Evolutionary conservation across 2,329 filamentous ascomycete genomes (phyloP).

Genomic region (Curvularia sp.): DNA sequence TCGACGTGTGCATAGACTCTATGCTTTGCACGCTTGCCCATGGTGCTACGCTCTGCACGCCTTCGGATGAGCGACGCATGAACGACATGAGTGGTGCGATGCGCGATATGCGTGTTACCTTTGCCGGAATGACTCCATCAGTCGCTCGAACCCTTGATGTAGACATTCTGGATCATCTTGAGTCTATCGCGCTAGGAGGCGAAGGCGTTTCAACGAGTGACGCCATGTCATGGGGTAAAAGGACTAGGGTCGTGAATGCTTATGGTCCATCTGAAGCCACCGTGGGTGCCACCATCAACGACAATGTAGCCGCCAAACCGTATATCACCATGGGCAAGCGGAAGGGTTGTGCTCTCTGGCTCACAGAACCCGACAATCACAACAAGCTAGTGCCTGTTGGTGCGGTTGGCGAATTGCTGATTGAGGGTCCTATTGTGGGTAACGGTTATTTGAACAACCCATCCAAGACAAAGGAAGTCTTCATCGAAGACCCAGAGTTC

Average conservation of each 20-base stretch:
- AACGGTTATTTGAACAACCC: conserved; percentile 49
- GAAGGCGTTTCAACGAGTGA: conserved; percentile 46
- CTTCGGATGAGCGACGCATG: conserved; percentile 56
- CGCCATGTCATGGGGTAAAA: conserved; percentile 54
- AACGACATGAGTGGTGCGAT: conserved; percentile 56
- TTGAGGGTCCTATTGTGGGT: conserved; percentile 63
- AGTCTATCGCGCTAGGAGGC: conserved; percentile 53
- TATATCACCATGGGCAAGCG: conserved; percentile 50
- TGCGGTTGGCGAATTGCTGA: conserved; percentile 60
- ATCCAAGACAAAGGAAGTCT: conserved; percentile 47
- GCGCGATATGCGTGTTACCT: conserved; percentile 44
- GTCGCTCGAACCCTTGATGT: conserved; percentile 48
- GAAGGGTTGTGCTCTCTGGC: conserved; percentile 48
- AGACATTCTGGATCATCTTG: conserved; percentile 51
- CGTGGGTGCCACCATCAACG: conserved; percentile 45
- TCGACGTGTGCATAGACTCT: conserved; percentile 48
- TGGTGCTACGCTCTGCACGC: conserved; percentile 47
- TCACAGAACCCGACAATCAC: conserved; percentile 51
- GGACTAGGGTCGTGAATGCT: conserved; percentile 45
- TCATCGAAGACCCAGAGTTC: conserved; percentile 62
- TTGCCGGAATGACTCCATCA: conserved; percentile 49
- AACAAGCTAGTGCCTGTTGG: conserved; percentile 51
- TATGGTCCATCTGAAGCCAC: conserved; percentile 50
- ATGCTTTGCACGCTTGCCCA: conserved; percentile 46
- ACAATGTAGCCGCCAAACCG: conserved; percentile 36